These are phyloP conservation scores for Laetiporus sulphureus DNA, from an alignment of 1,284 basidiomycete genomes.

Conservation along the genomic window DNA sequence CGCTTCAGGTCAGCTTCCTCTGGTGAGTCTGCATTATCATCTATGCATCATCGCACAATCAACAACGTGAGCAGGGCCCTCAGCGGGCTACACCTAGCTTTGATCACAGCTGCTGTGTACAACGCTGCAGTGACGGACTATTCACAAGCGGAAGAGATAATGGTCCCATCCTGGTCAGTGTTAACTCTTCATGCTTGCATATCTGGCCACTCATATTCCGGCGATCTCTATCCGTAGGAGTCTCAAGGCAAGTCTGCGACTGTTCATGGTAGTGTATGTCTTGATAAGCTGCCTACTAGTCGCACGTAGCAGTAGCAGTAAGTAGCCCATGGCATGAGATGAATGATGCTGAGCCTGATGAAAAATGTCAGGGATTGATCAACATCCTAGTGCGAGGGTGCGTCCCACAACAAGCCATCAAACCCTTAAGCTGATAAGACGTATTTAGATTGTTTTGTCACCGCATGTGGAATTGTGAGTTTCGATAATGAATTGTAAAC, in stretches of 20 bases:
- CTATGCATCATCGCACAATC: background rate
- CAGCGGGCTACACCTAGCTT: slow-evolving; percentile 8
- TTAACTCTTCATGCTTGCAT: background rate
- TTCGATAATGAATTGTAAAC: background rate
- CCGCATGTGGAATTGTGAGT: slow-evolving; percentile 5
- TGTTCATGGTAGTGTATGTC: background rate
- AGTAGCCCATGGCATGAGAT: background rate
- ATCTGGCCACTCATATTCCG: background rate
- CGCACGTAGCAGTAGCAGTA: slow-evolving; percentile 2
- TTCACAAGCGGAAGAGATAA: slow-evolving; percentile 5
- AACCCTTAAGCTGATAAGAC: background rate
- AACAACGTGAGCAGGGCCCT: slow-evolving; percentile 7
- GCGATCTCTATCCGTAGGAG: background rate
- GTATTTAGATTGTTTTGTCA: slow-evolving; percentile 4
- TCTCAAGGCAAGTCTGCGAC: slow-evolving; percentile 2
- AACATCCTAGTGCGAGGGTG: slow-evolving; percentile 5
- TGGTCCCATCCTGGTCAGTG: slow-evolving; percentile 3
- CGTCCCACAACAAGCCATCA: background rate
- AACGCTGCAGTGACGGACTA: slow-evolving; percentile 11
- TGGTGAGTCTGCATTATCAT: background rate
- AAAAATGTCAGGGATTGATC: background rate
- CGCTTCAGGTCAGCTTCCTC: background rate
- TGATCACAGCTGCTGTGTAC: slow-evolving; percentile 12
- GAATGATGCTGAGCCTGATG: too few relatives aligned
- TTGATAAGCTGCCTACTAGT: background rate